These are phyloP conservation scores for Penicillium sp. DNA, from an alignment of 2,329 filamentous ascomycete genomes.

Conservation along the genomic window DNA sequence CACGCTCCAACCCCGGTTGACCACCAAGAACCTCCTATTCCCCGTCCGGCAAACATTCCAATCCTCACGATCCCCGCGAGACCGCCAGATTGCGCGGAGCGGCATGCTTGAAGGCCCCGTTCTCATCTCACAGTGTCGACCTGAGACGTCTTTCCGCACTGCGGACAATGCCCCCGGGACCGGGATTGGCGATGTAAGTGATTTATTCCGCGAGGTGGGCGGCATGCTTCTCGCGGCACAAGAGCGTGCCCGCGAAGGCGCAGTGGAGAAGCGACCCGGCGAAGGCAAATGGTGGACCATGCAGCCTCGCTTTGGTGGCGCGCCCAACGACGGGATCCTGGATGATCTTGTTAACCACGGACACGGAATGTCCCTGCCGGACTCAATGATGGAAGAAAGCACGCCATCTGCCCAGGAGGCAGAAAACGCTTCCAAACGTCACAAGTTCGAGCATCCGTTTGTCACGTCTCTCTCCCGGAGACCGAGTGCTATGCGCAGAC, in stretches of 20 bases:
- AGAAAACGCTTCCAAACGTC: slow-evolving; percentile 33
- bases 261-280: slow-evolving; percentile 42
- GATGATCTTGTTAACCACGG: slow-evolving; percentile 26
- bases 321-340: slow-evolving; percentile 31
- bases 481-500: slow-evolving; percentile 32
- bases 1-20: slow-evolving; percentile 42
- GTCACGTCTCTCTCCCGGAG: slow-evolving; percentile 24
- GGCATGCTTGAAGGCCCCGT: slow-evolving; percentile 53
- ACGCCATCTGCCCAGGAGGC: slow-evolving; percentile 20
- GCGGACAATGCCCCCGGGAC: slow-evolving; percentile 22
- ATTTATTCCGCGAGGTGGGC: slow-evolving; percentile 51
- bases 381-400: slow-evolving; percentile 21
- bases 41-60: slow-evolving; percentile 50
- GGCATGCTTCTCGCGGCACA: slow-evolving; percentile 52
- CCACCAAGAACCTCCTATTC: slow-evolving; percentile 45
- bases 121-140: slow-evolving; percentile 47
- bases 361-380: slow-evolving; percentile 24
- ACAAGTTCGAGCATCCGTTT: slow-evolving; percentile 30
- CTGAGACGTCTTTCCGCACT: slow-evolving; percentile 47
- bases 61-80: slow-evolving; percentile 47
- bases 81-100: slow-evolving; percentile 45
- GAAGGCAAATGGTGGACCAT: slow-evolving; percentile 55
- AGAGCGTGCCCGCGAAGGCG: slow-evolving; percentile 51
- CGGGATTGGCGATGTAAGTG: slow-evolving; percentile 39
- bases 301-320: slow-evolving; percentile 50